A percentile compares a stretch with the other conserved stretches of the same genome.
These are phyloP conservation scores for Aaosphaeria arxii DNA, from an alignment of 2,329 filamentous ascomycete genomes.

Conservation along the genomic window DNA sequence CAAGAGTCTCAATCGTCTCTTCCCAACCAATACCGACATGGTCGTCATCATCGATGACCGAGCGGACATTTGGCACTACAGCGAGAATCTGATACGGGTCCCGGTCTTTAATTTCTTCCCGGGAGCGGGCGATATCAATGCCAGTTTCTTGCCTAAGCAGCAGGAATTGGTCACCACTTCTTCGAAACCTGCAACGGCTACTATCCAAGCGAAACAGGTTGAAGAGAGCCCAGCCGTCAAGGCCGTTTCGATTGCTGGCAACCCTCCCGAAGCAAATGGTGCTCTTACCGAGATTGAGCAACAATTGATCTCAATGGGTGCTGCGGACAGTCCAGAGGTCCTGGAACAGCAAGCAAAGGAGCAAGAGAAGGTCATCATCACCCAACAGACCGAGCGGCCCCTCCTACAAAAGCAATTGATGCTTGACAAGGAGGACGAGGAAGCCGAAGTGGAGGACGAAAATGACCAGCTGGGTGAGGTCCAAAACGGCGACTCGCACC, in stretches of 20 bases:
- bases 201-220: slow-evolving; percentile 10
- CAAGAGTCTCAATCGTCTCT: slow-evolving; percentile 86
- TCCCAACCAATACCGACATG: slow-evolving; percentile 98
- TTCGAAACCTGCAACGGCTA: slow-evolving; percentile 6
- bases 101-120: slow-evolving; percentile 97
- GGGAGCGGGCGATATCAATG: slow-evolving; percentile 97
- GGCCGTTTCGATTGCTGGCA: slow-evolving; percentile 16
- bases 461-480: slow-evolving; percentile 41
- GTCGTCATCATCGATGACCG: slow-evolving; percentile 98
- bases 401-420: slow-evolving; percentile 89
- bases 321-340: slow-evolving; percentile 63
- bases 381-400: slow-evolving; percentile 84
- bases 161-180: slow-evolving; percentile 28
- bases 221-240: slow-evolving; percentile 13
- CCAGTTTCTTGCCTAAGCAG: slow-evolving; percentile 87
- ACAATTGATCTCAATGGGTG: slow-evolving; percentile 71
- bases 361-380: slow-evolving; percentile 82
- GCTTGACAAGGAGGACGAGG: slow-evolving; percentile 80
- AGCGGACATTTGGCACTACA: slow-evolving; percentile 94
- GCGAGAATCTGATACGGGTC: slow-evolving; percentile 90
- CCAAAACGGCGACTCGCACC: slow-evolving; percentile 38
- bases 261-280: slow-evolving; percentile 33
- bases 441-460: slow-evolving; percentile 49
- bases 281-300: slow-evolving; percentile 66
- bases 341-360: slow-evolving; percentile 76